These are phyloP conservation scores for Phytophthora podocarpi DNA, from an alignment of 352 stramenopile genomes.

Conservation along the genomic window DNA sequence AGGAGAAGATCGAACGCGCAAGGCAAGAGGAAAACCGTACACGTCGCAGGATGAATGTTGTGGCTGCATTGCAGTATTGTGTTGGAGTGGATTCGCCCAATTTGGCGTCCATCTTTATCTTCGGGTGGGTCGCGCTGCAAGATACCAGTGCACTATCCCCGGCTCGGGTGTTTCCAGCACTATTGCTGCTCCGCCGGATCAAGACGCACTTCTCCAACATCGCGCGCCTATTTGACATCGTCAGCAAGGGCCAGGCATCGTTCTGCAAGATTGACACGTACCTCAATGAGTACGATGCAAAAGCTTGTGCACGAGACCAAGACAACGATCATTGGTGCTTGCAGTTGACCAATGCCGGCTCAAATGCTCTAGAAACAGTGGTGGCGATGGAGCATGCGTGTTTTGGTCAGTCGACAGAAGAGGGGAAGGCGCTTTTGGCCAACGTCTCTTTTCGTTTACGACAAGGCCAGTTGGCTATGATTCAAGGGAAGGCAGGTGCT, in stretches of 20 bases:
- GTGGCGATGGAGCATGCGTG: conserved; percentile 47
- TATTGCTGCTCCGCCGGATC: conserved; percentile 42
- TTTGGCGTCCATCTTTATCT: conserved; percentile 44
- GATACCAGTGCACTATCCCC: conserved; percentile 34
- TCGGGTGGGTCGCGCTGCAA: conserved; percentile 43
- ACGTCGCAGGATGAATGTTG: conserved; percentile 24
- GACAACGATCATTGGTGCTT: neutral
- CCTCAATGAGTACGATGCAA: conserved; percentile 13
- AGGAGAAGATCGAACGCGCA: conserved; percentile 43
- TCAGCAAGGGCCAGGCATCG: conserved; percentile 24
- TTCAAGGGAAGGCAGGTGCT: conserved; percentile 62
- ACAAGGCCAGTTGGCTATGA: conserved; percentile 56
- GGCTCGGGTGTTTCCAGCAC: conserved; percentile 38
- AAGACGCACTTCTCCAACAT: conserved; percentile 39
- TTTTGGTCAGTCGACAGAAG: conserved; percentile 40
- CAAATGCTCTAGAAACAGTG: conserved; percentile 32
- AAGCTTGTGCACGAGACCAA: conserved; percentile 11
- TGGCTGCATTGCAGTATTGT: conserved; percentile 38
- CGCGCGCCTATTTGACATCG: conserved; percentile 31
- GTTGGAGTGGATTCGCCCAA: conserved; percentile 38
- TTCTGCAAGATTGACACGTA: conserved; percentile 34
- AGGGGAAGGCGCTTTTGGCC: conserved; percentile 48
- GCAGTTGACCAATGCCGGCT: neutral
- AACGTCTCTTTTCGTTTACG: conserved; percentile 56
- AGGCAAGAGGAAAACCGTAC: conserved; percentile 43